Evolutionary conservation across 139 green algal genomes (phyloP), one percentile per base, ranked within the genome.

Genomic region (Dunaliella sp.): DNA sequence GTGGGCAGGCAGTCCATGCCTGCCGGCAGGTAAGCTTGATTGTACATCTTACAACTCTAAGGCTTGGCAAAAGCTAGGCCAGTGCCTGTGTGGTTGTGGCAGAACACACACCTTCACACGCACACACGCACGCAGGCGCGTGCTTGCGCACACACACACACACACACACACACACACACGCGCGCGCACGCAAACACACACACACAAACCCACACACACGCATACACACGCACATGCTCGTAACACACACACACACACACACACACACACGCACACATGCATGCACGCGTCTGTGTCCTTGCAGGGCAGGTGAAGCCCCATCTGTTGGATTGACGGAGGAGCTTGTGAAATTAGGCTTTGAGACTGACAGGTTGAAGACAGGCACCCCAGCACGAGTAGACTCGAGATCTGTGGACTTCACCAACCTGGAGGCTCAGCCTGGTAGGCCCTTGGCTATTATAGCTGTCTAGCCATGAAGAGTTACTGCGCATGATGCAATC

Each of bases 381-480:
- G 97, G 97, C 34, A 99, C 97, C 0, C 97, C 97, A 0, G 93
- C 97, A 1, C 94, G 97, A 12, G 96, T 99, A 77, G 97, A 99
- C 90, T 38, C 78, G 0, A 90, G 97, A 36, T 98, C 94, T 25
- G 89, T 99, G 16, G 87, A 99, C 90, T 97, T 95, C 84, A 88
- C 84, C 0, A 31, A 72, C 3, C 89, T 98, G 77, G 93, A 98
- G 87, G 89, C 89, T 37, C 96, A 98, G 91, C 94, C 94, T 3
- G 95, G 96, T 77, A 91, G 87, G 34, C 36, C 12, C 48, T n/a
- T n/a, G n/a, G n/a, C n/a, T n/a, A n/a, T n/a, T n/a, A n/a, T n/a
- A n/a, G n/a, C n/a, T n/a, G n/a, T n/a, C n/a, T n/a, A n/a, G n/a
- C n/a, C n/a, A n/a, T n/a, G n/a, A n/a, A n/a, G n/a, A n/a, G n/a